phyloP scores from a whole-genome alignment of 805 yeast species.

The Hanseniaspora lachancei region DNA sequence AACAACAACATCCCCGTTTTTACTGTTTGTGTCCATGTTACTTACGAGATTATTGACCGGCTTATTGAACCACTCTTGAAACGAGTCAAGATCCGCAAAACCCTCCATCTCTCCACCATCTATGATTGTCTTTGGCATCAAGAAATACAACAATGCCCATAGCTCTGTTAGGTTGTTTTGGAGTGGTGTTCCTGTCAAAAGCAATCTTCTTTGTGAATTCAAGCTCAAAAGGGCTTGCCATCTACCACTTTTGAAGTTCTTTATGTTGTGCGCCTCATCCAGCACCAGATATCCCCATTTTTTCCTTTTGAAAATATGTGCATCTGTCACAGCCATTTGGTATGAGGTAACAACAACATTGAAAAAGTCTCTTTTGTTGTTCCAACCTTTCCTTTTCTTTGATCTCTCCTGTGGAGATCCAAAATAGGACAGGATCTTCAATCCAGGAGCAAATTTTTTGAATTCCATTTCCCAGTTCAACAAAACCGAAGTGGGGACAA shows the following conservation, averaged over 20 bases:
- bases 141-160: conserved; percentile 87
- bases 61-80: conserved; percentile 97
- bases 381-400: conserved; percentile 95
- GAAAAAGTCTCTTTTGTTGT: conserved; percentile 73
- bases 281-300: conserved; percentile 93
- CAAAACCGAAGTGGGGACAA: conserved; percentile 95
- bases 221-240: conserved; percentile 94
- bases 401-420: conserved; percentile 96
- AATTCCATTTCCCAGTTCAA: conserved; percentile 99
- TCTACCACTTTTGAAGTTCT: conserved; percentile 87
- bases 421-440: conserved; percentile 86
- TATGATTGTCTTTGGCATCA: conserved; percentile 91
- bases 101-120: conserved; percentile 44
- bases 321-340: conserved; percentile 95
- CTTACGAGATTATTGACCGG: conserved; percentile 80
- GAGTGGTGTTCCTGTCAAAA: conserved; percentile 92
- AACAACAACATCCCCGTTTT: conserved; percentile 75
- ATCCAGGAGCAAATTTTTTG: conserved; percentile 95
- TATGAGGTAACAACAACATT: conserved; percentile 95
- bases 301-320: conserved; percentile 80
- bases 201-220: conserved; percentile 74
- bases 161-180: conserved; percentile 90
- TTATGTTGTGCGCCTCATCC: conserved; percentile 97
- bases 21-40: conserved; percentile 32
- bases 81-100: conserved; percentile 88